Base-by-base conservation (phyloP, 2,329 filamentous ascomycete genomes). In the Stylonectria norvegica region DNA sequence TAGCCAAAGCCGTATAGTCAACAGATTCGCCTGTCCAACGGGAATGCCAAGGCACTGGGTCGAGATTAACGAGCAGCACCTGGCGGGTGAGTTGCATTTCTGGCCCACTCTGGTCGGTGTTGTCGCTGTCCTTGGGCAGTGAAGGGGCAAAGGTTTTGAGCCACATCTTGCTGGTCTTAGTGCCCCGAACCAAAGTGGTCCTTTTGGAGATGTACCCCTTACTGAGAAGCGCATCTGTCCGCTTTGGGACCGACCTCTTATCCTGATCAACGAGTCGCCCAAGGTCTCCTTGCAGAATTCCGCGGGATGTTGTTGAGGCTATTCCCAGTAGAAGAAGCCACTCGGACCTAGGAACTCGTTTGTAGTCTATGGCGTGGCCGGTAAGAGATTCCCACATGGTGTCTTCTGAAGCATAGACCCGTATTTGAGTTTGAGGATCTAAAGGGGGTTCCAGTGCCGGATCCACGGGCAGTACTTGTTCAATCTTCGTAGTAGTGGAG, bases 161-260 rank as follows among this genome's bases (percentile, higher is more conserved):
- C 74, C 78, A 83, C 38, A 83, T 64, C 55, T 79, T 79, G 64
- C 78, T 82, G 2, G 79, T 81, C 53, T 79, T 80, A 41, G 72
- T 76, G 25, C 76, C 76, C 36, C 73, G 69, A 9, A 79, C 71
- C 15, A 81, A 70, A 1, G 77, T 73, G 4, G 77, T 76, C 28
- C 78, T 70, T 58, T 83, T 83, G 36, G 72, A 72, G 34, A 81
- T 76, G 47, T 83, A 83, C 12, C 79, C 78, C 53, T 82, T 81
- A 47, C 70, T 69, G 4, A 75, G 70, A 1, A 83, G 66, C 3
- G 71, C 69, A 47, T 81, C 77, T 0, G 79, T 83, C 22, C 79
- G 68, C 42, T 76, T 79, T 3, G 79, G 79, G 2, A 83, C 70
- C 2, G 79, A 82, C 36, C 79, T 72, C 55, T 83, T 83, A 58